These are phyloP conservation scores for Rhinocladiella mackenziei DNA, from an alignment of 2,329 filamentous ascomycete species.

Conservation along the genomic window DNA sequence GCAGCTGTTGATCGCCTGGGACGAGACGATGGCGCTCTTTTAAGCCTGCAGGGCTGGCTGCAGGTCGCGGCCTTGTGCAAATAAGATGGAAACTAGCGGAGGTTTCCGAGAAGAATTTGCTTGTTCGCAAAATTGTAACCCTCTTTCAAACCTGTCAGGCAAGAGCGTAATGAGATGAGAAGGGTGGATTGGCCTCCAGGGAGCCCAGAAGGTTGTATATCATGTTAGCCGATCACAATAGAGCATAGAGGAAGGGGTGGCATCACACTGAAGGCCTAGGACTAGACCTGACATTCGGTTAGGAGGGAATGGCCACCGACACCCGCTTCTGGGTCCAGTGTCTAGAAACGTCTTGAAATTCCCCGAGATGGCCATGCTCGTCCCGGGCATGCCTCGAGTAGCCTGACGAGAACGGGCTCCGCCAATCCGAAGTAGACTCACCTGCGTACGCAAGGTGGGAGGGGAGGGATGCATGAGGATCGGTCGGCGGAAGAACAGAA, in stretches of 20 bases:
- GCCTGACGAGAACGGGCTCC: too few relatives aligned
- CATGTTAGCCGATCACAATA: constrained; percentile 5
- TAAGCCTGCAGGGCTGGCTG: constrained; percentile 10
- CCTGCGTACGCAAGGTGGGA: neutral
- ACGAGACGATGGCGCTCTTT: constrained; percentile 10
- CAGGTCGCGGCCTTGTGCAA: constrained; percentile 6
- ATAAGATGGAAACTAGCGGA: neutral
- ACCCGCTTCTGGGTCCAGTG: too few relatives aligned
- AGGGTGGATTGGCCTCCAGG: neutral
- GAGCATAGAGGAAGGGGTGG: constrained; percentile 3
- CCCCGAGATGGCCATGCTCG: too few relatives aligned
- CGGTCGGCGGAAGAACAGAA: too few relatives aligned
- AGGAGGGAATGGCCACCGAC: too few relatives aligned
- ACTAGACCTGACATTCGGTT: neutral
- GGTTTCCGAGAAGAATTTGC: neutral
- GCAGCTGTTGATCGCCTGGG: constrained; percentile 4
- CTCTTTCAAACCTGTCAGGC: too few relatives aligned
- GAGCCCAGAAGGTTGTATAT: constrained; percentile 14
- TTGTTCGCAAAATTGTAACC: too few relatives aligned
- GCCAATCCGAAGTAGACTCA: too few relatives aligned
- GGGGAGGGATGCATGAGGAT: neutral
- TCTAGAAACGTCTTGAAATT: too few relatives aligned
- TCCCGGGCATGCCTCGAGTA: too few relatives aligned
- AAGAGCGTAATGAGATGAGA: neutral
- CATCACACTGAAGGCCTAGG: neutral